A percentile compares a stretch with the other conserved stretches of the same genome.
These are phyloP conservation scores for Arabis hirsuta DNA, from an alignment of 345 rosid species.

Conservation along the genomic window DNA sequence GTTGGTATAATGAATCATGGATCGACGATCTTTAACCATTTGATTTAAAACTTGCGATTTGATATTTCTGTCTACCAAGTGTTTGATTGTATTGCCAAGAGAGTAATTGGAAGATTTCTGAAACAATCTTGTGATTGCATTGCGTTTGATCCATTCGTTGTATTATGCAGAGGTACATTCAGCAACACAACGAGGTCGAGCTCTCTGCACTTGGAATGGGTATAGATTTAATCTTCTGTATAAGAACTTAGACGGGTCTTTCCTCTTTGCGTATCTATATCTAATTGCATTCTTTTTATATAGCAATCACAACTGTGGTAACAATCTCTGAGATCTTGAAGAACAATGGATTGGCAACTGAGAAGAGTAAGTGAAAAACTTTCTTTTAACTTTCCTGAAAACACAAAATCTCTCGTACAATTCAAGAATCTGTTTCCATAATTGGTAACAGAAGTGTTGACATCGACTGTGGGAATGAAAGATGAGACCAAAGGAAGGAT, in stretches of 20 bases:
- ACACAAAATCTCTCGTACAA: not conserved
- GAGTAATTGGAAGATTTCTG: not conserved
- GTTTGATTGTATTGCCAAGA: slow-evolving; percentile 5
- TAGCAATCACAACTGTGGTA: slow-evolving; percentile 80
- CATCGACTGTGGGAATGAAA: slow-evolving; percentile 86
- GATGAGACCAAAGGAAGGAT: slow-evolving; percentile 79
- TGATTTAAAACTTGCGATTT: not conserved
- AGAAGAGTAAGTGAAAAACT: slow-evolving; percentile 63
- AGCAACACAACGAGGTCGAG: slow-evolving; percentile 87
- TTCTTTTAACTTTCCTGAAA: not conserved
- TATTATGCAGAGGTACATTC: slow-evolving; percentile 80
- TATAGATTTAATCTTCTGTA: slow-evolving; percentile 25
- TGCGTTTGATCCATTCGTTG: not conserved
- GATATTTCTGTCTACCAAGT: slow-evolving; percentile 5
- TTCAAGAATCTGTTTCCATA: too few relatives aligned
- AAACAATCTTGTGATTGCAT: not conserved
- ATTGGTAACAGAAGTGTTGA: slow-evolving; percentile 62
- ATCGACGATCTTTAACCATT: not conserved
- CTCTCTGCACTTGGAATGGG: slow-evolving; percentile 98
- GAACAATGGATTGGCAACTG: slow-evolving; percentile 86
- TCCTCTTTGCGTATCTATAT: not conserved
- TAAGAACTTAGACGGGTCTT: not conserved
- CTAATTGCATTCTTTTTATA: not conserved
- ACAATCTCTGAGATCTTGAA: slow-evolving; percentile 91
- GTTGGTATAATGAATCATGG: not conserved